Base-by-base conservation (phyloP, 345 rosid species). In the thale cress (Arabidopsis thaliana) region DNA sequence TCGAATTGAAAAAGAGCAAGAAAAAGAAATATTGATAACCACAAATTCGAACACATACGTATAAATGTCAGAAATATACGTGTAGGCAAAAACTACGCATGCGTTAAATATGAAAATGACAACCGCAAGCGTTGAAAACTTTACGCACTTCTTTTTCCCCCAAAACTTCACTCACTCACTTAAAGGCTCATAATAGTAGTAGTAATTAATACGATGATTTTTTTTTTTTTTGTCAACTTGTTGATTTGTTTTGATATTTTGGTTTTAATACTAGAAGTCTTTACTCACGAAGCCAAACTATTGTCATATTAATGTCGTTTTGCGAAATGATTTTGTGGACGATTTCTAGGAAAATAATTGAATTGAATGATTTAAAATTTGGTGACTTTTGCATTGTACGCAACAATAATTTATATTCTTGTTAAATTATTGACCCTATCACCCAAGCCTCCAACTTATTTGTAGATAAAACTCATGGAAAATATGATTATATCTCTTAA, bases 341-440 rank as follows among this genome's bases (percentile, higher is more conserved):
- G 62, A 41, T 38, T 75, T 75, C n/a, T 67, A 30, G 62, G 40
- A 59, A 40, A 75, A 67, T 75, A 51, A 67, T 67, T 60, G 79
- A 75, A 69, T 33, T 67, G 48, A 67, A 41, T 75, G 8, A 45
- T n/a, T 44, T 45, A 6, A 45, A 22, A 7, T 75, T 16, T 34
- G 33, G 68, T n/a, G 63, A 57, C 40, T 59, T 22, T 41, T 14
- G 68, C 62, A 30, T 13, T 58, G 6, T 7, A 59, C 53, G 62
- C 79, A 41, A 58, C 46, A 59, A 60, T 75, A 28, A 59, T 49
- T 48, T 9, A 38, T 45, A 16, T 58, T 33, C 16, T 0, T 10
- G 23, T 62, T 65, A 41, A 74, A 66, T 66, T 49, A 48, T 66
- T 37, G 66, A 22, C n/a, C 51, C 9, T 6, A 4, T n/a, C 13